These are phyloP conservation scores for Arthroderma sp. DNA, from an alignment of 2,329 filamentous ascomycete species.

Conservation along the genomic window DNA sequence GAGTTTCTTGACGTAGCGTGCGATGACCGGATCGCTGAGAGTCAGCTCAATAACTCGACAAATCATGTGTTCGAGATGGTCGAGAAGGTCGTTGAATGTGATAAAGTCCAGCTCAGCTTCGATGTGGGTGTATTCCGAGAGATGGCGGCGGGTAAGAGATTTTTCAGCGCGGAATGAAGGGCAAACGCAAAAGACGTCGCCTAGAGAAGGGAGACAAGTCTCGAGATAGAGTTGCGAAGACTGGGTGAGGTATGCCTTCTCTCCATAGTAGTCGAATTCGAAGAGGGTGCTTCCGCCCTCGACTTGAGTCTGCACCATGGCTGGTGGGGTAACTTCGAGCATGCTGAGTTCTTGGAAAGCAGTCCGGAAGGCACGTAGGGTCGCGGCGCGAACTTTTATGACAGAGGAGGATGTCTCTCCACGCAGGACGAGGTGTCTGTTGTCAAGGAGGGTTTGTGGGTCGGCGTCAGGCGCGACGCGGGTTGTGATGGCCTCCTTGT, in stretches of 20 bases:
- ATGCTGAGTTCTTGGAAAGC: constrained; percentile 65
- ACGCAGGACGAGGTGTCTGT: constrained; percentile 72
- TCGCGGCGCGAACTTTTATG: constrained; percentile 71
- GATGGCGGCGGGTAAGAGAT: constrained; percentile 80
- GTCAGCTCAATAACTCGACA: constrained; percentile 71
- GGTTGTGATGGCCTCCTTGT: constrained; percentile 86
- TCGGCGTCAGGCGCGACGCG: constrained; percentile 55
- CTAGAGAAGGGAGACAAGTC: constrained; percentile 78
- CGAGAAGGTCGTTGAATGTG: constrained; percentile 74
- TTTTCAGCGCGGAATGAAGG: constrained; percentile 99
- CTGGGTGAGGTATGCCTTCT: constrained; percentile 87
- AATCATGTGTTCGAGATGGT: constrained; percentile 75
- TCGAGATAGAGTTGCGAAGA: constrained; percentile 96
- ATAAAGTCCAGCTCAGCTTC: constrained; percentile 97
- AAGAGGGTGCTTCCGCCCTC: constrained; percentile 89
- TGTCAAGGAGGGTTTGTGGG: constrained; percentile 61
- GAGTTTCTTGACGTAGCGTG: constrained; percentile 63
- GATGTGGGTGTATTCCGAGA: constrained; percentile 93
- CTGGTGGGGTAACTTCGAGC: constrained; percentile 75
- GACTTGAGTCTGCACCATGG: constrained; percentile 87
- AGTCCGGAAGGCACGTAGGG: constrained; percentile 67
- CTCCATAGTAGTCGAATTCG: constrained; percentile 75
- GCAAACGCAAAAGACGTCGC: constrained; percentile 94
- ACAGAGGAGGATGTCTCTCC: constrained; percentile 73
- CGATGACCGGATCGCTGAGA: constrained; percentile 58